Percentiles rank a stretch among this genome's conserved stretches.
Conservation (phyloP, 768 basidiomycete species). For the Atractiella rhizophila region DNA sequence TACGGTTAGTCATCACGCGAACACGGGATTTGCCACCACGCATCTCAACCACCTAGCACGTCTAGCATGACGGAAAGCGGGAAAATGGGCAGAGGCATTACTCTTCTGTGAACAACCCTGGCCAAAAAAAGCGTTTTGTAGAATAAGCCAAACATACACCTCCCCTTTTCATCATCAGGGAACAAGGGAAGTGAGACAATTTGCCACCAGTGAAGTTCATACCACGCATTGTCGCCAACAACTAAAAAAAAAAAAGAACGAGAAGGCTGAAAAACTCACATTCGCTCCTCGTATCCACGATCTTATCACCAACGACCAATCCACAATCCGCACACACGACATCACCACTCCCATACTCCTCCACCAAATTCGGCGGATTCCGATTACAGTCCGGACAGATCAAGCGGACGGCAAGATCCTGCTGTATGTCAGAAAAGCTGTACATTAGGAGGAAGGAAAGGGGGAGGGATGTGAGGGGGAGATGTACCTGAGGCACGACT, state of each 20-base stretch:
- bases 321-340: slow-evolving; percentile 78
- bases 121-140: slow-evolving; percentile 6
- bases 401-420: slow-evolving; percentile 14
- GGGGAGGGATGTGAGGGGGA: no score
- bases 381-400: slow-evolving; percentile 90
- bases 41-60: no score
- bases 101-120: slow-evolving; percentile 12
- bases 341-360: slow-evolving; percentile 87
- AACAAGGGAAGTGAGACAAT: slow-evolving; percentile 3
- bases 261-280: slow-evolving; percentile 38
- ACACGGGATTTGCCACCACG: no score
- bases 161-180: neutral
- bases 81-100: neutral
- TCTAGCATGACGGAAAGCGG: slow-evolving; percentile 10
- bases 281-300: slow-evolving; percentile 95
- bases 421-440: no score
- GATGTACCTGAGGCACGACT: no score
- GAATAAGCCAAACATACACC: neutral
- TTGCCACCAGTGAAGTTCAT: neutral
- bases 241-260: slow-evolving; percentile 22
- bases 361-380: slow-evolving; percentile 64
- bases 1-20: slow-evolving; percentile 9
- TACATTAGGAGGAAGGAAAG: no score
- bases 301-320: slow-evolving; percentile 76
- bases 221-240: slow-evolving; percentile 23